Percentiles rank a stretch among this genome's conserved stretches.
Evolutionary conservation across 257 asterid species (phyloP).

Genomic region (Penstemon eatonii): DNA sequence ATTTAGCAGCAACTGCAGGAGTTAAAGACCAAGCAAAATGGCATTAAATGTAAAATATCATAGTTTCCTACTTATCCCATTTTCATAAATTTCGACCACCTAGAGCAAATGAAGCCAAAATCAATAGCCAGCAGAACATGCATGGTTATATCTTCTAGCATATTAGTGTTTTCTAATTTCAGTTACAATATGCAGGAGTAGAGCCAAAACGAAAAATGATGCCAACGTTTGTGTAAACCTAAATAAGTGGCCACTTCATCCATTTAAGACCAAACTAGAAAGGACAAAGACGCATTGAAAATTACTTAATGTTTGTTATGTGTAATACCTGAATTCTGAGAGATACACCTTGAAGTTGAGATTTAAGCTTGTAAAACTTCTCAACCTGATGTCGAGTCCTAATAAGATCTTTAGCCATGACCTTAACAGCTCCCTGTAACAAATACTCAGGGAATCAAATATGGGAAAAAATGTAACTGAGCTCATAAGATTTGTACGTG

Average conservation of each 20-base stretch:
- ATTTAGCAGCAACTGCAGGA: too few species aligned
- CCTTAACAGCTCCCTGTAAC: constrained; percentile 96
- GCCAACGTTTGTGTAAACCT: not conserved
- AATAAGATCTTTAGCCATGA: constrained; percentile 98
- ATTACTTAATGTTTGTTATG: constrained; percentile 1
- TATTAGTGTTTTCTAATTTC: constrained; percentile 11
- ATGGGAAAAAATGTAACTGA: constrained; percentile 8
- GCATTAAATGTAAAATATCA: too few species aligned
- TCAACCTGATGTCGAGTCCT: constrained; percentile 96
- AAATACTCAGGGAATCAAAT: constrained; percentile 34
- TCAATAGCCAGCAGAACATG: too few species aligned
- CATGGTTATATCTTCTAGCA: not conserved
- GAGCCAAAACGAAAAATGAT: not conserved
- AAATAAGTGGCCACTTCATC: not conserved
- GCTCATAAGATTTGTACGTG: not conserved
- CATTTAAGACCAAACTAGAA: constrained; percentile 16
- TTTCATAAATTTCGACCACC: too few species aligned
- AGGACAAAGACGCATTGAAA: not conserved
- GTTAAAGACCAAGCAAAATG: too few species aligned
- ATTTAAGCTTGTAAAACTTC: constrained; percentile 92
- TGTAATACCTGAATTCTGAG: constrained; percentile 86
- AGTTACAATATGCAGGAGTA: constrained; percentile 2
- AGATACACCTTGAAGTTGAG: constrained; percentile 98
- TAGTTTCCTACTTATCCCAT: too few species aligned
- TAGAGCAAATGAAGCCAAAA: too few species aligned